A percentile compares a stretch with the other conserved stretches of the same genome.
phyloP scores from a whole-genome alignment of 495 filamentous ascomycete species.

The Thozetella sp. region DNA sequence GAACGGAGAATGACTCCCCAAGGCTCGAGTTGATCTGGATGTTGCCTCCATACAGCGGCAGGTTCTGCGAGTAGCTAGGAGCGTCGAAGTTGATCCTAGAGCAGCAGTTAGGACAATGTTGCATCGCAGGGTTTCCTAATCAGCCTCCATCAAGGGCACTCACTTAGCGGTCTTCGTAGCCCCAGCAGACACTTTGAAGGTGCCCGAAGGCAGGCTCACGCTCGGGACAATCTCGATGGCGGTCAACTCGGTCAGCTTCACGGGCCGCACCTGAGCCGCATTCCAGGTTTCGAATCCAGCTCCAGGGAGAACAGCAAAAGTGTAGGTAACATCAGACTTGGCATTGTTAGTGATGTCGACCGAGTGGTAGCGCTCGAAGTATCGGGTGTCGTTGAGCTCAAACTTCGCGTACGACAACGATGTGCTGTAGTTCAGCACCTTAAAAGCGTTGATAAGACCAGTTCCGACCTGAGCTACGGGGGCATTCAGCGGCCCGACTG shows the following conservation, averaged over 20 bases:
- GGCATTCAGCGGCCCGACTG: slow-evolving; percentile 6
- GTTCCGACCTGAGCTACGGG: slow-evolving; percentile 44
- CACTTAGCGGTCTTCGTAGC: background rate
- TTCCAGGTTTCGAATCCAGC: background rate
- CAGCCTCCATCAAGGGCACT: too few relatives aligned
- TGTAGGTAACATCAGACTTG: slow-evolving; percentile 27
- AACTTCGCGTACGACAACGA: slow-evolving; percentile 33
- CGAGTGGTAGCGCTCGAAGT: slow-evolving; percentile 31
- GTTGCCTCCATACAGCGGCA: background rate
- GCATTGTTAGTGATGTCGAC: slow-evolving; percentile 43
- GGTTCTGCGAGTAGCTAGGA: background rate
- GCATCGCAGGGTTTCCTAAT: too few relatives aligned
- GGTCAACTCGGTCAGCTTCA: background rate
- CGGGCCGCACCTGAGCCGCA: background rate
- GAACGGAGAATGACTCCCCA: background rate
- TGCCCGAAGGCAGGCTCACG: background rate
- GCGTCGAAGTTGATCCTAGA: background rate
- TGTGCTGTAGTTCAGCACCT: slow-evolving; percentile 38
- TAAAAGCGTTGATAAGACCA: slow-evolving; percentile 43
- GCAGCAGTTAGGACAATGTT: too few relatives aligned
- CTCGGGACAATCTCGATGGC: background rate
- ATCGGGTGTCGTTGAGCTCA: slow-evolving; percentile 42
- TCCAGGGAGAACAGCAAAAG: slow-evolving; percentile 10
- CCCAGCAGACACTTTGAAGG: background rate
- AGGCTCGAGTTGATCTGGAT: background rate